Evolutionary conservation across 2,329 filamentous ascomycete genomes (phyloP).

Genomic region (Pyricularia pennisetigena): DNA sequence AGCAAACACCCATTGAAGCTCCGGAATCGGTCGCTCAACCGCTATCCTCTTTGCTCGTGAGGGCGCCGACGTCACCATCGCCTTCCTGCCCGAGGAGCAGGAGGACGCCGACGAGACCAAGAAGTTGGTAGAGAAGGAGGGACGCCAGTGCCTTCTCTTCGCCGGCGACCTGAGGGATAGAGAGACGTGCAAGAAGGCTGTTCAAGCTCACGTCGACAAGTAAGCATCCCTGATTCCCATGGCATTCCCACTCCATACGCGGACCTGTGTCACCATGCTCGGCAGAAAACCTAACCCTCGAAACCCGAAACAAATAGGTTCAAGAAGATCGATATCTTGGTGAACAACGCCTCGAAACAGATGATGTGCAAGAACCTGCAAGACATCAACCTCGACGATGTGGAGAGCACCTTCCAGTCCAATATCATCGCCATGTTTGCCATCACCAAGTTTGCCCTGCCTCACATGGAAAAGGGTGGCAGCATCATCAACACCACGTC

Average conservation of each 20-base stretch:
- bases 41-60: constrained; percentile 47
- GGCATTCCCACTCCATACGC: neutral
- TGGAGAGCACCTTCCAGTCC: constrained; percentile 45
- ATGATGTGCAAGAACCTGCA: constrained; percentile 39
- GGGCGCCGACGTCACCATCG: constrained; percentile 45
- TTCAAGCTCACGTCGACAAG: constrained; percentile 42
- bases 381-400: constrained; percentile 42
- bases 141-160: constrained; percentile 34
- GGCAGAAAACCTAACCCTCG: neutral
- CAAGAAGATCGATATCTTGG: constrained; percentile 36
- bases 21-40: constrained; percentile 43
- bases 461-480: constrained; percentile 32
- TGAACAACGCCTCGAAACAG: constrained; percentile 52
- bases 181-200: constrained; percentile 36
- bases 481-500: constrained; percentile 77
- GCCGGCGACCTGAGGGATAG: constrained; percentile 38
- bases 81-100: constrained; percentile 45
- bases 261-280: too few relatives aligned
- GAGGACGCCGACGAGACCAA: constrained; percentile 44
- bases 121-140: constrained; percentile 38
- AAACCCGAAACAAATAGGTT: constrained; percentile 11
- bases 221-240: neutral
- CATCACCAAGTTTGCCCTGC: constrained; percentile 45
- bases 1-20: constrained; percentile 21
- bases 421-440: constrained; percentile 51